Base-by-base conservation (phyloP, 1,284 basidiomycete genomes). In the Pseudozyma thailandica region DNA sequence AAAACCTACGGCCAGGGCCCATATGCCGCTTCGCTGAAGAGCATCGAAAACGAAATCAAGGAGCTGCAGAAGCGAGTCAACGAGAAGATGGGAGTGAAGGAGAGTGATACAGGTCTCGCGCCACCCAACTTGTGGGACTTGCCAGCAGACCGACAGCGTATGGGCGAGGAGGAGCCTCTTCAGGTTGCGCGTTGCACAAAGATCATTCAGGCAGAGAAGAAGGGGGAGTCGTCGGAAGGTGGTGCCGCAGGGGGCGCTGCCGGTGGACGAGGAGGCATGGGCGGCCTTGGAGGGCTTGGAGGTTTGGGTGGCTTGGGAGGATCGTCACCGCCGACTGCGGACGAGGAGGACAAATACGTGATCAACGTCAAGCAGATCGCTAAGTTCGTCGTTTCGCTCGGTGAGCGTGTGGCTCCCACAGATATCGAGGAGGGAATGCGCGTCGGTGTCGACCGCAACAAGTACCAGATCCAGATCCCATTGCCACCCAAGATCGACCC, bases 381-480 rank as follows among this genome's bases (percentile, higher is more conserved):
- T 27, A 99, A 99, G 85, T 98, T 98, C 82, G 96, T 99, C 15
- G 96, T 99, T 35, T 94, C 94, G 9, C 86, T 99, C 13, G 94
- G 94, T 21, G 96, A 98, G 75, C 90, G 93, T 51, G 93, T 99
- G 2, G 93, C 96, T 25, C 93, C 94, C 2, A 97, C 94, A 7
- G 96, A 99, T 85, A 94, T 99, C 57, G 96, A 99, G 83, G 96
- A 99, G 86, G 96, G 96, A 41, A 99, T 99, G 96, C 90, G 96
- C 48, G 96, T 99, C 49, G 96, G 71, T 91, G 92, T 69, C 90
- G 94, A 72, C 91, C 94, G 92, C 49, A 94, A 91, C 76, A 98
- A 97, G 84, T 99, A 99, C 84, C 94, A 98, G 84, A 98, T 99
- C 74, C 93, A 97, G 85, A 98, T 99, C 72, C 96, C 96, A n/a